Conservation (phyloP, 2,329 filamentous ascomycete genomes). For the Podosphaera xanthii region DNA sequence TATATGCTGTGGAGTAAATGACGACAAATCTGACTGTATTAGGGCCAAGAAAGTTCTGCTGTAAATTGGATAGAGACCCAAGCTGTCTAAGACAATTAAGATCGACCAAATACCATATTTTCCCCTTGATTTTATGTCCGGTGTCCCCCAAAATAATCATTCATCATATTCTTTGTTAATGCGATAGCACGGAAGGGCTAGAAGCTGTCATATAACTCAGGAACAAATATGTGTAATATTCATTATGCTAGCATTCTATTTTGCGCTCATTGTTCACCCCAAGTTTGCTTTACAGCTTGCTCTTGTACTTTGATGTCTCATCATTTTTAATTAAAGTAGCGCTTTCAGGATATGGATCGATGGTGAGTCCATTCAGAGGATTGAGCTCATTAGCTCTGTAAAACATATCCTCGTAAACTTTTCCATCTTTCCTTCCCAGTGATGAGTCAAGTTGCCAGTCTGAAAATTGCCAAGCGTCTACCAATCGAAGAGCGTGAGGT, state of each 20-base stretch:
- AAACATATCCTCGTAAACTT: constrained; percentile 61
- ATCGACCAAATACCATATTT: too few relatives aligned
- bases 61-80: too few relatives aligned
- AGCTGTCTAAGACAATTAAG: too few relatives aligned
- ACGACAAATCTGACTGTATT: too few relatives aligned
- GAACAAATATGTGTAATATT: too few relatives aligned
- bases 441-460: constrained; percentile 58
- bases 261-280: neutral
- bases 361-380: constrained; percentile 46
- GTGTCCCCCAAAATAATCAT: too few relatives aligned
- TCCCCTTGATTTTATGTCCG: too few relatives aligned
- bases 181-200: too few relatives aligned
- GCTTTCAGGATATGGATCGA: constrained; percentile 48
- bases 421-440: constrained; percentile 46
- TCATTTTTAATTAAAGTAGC: constrained; percentile 37
- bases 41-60: too few relatives aligned
- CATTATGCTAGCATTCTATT: neutral
- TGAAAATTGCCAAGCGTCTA: constrained; percentile 55
- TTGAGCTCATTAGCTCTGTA: constrained; percentile 48
- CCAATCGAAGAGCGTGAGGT: constrained; percentile 47
- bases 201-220: too few relatives aligned
- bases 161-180: too few relatives aligned
- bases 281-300: constrained; percentile 22
- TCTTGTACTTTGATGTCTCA: constrained; percentile 23
- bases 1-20: too few relatives aligned